Evolutionary conservation across 345 rosid genomes (phyloP), one percentile per base, ranked within the genome.

Genomic region (Gossypium raimondii): DNA sequence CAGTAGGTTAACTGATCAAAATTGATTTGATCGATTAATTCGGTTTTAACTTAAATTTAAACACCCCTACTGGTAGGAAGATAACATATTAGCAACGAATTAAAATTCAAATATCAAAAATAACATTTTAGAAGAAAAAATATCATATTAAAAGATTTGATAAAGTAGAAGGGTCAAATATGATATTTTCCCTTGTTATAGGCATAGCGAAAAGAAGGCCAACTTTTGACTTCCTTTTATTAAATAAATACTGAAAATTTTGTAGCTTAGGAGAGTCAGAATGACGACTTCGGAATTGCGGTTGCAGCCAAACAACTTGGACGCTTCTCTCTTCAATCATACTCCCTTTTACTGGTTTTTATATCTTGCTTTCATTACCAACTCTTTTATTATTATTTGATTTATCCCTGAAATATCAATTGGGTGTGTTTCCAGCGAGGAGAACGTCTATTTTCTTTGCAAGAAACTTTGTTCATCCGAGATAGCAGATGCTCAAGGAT

Each of bases 371-470:
- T 73, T 41, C 44, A n/a, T 62, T 38, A 22, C 67, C 45, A 71
- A 27, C 24, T 25, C 43, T 50, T 69, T 50, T 44, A 50, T 50
- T 68, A 2, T 69, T 24, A 25, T 50, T 8, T 16, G 9, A 51
- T 11, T 68, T 2, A 51, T 20, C 53, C 53, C 52, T 50, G 44
- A 51, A 24, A 24, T 24, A 24, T 74, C 18, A 27, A 17, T 41
- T 73, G 55, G 13, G 67, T 27, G 73, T 50, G 20, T 27, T 71
- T 48, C 9, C 68, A 90, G 97, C 10, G 97, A 92, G 85, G 94
- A 92, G 85, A 90, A 92, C 66, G 97, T 89, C 24, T 90, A 88
- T 81, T 70, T 86, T 52, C 93, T 93, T 13, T 90, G 92, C 81
- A 90, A 91, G 88, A 83, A 87, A 61, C 79, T 91, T 50, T 75